A percentile compares a stretch with the other conserved stretches of the same genome.
These are phyloP conservation scores for Neurospora crassa DNA, from an alignment of 2,329 filamentous ascomycete genomes.

Conservation along the genomic window DNA sequence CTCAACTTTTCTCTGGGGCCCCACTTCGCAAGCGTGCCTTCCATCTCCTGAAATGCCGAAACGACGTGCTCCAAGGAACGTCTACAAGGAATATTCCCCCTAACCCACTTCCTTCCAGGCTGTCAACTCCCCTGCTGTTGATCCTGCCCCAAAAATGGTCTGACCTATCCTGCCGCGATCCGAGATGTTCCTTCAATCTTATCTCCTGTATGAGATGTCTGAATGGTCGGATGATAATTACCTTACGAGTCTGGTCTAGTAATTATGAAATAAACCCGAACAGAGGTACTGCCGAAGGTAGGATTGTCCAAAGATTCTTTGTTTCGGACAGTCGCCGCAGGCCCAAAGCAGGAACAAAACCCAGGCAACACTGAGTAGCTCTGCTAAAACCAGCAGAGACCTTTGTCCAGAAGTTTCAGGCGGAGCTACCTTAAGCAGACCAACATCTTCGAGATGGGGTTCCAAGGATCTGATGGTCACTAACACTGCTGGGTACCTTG, in stretches of 20 bases:
- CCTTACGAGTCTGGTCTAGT: not conserved
- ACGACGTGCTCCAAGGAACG: not conserved
- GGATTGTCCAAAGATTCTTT: not conserved
- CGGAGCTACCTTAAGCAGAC: not conserved
- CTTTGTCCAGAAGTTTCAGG: not conserved
- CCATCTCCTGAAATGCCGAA: not conserved
- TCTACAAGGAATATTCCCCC: not conserved
- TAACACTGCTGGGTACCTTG: slow-evolving; percentile 29
- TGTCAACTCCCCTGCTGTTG: not conserved
- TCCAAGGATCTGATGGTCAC: too few species aligned
- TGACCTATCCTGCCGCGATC: not conserved
- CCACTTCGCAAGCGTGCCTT: not conserved
- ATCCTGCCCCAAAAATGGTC: not conserved
- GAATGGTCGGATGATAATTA: not conserved
- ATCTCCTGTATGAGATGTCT: not conserved
- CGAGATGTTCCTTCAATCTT: not conserved
- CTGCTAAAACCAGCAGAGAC: not conserved
- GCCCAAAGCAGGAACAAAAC: not conserved
- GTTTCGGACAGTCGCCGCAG: not conserved
- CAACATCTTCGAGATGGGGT: too few species aligned
- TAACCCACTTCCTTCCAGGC: not conserved
- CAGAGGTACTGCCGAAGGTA: not conserved
- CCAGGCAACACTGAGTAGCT: not conserved
- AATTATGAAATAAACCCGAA: not conserved
- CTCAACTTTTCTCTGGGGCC: not conserved